Base-by-base conservation (phyloP, 352 stramenopile genomes). In the Phytophthora citricola region DNA sequence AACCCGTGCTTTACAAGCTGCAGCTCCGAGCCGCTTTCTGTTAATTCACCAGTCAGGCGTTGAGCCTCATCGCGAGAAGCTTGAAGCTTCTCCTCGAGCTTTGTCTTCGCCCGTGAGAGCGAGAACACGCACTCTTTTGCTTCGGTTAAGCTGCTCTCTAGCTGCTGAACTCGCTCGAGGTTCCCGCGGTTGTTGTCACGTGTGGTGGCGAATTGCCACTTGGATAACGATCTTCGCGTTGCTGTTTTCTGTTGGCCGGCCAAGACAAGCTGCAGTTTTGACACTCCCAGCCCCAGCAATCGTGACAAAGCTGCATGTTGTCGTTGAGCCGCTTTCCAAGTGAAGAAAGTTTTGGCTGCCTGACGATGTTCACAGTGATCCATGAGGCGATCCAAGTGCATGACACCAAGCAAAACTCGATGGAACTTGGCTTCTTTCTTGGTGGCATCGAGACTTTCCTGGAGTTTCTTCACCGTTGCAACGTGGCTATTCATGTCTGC, bases 91-190 rank as follows among this genome's bases (percentile, higher is more conserved):
- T 91, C 83, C 54, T 89, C 81, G 4, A 90, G 34, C 44, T 81
- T 81, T 6, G 71, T 79, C 55, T 91, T 91, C 5, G 81, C 79
- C 4, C 78, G 68, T 3, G 85, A 89, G 38, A 93, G 65, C 1
- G 77, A 81, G 49, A 93, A 91, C 2, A 93, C 73, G 29, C 81
- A 93, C 47, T 91, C 85, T 51, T 93, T 93, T 4, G 85, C 83
- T 46, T 91, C 80, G 2, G 49, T 27, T 31, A 91, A 63, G 31
- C 71, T 75, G 0, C 39, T 53, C 36, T 87, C 75, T 2, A 60
- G 54, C 26, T 76, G 44, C 39, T 75, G 66, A 0, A 71, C 50
- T 15, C 48, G 66, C 36, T 78, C 67, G 11, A 70, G 59, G 31
- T 72, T 66, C 2, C 46, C 45, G 15, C 47, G 60, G 32, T 70